Evolutionary conservation across 495 filamentous ascomycete species (phyloP), one percentile per base, ranked within the genome.

Genomic region (Daldinia bambusicola): DNA sequence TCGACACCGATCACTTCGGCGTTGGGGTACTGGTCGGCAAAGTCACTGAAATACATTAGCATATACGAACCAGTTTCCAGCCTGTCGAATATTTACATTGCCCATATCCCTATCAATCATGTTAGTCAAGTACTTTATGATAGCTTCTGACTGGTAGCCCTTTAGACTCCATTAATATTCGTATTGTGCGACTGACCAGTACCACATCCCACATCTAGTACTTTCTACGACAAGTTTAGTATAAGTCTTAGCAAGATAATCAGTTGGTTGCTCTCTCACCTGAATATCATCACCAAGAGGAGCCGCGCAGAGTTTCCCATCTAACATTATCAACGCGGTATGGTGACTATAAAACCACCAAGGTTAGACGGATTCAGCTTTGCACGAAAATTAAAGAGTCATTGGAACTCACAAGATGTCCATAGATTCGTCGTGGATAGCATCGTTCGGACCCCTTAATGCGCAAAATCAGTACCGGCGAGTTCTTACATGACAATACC

Each of bases 1-100:
- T 90, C 88, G 26, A 85, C 86, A 43, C 88, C 88, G 41, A 85
- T 77, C 4, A 90, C 84, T 36, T 86, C 77, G 18, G 84, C 77
- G 36, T 74, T 32, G 1, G 88, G 87, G 67, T 80, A 84, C 12
- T 80, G 66, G 60, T 89, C 87, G n/a, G 84, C 88, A 62, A 88
- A 85, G 63, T 90, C 88, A 36, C 88, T 79, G 22, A 10, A 22
- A 40, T n/a, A 8, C 8, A 22, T 74, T 43, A 74, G 55, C 56
- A 38, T 14, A 26, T 52, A n/a, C 53, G 0, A 30, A 18, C 14
- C 22, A 18, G n/a, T n/a, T 7, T 10, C 0, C 4, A 4, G 43
- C 4, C 0, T 3, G 6, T 3, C 5, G 58, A 50, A 12, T 57
- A 63, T 30, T 70, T 71, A 80, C 75, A 82, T 81, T 60, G 79